A percentile compares a stretch with the other conserved stretches of the same genome.
phyloP scores from a whole-genome alignment of 495 filamentous ascomycete genomes.

The Talaromyces proteolyticus region DNA sequence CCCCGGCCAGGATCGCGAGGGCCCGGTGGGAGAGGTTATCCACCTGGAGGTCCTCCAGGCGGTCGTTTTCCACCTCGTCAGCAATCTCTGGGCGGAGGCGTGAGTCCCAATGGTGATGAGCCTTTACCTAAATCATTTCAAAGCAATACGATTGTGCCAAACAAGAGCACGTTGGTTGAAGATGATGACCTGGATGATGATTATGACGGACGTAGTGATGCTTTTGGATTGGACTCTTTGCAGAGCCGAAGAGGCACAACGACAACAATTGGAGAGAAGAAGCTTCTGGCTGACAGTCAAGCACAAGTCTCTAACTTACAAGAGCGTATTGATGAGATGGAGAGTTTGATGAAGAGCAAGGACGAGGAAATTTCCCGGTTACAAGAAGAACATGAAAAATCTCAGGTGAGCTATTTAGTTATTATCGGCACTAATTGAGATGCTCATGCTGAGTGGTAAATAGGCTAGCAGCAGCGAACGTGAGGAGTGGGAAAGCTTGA shows the following conservation, averaged over 20 bases:
- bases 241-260: conserved; percentile 52
- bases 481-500: conserved; percentile 69
- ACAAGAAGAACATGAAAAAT: conserved; percentile 32
- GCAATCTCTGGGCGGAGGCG: conserved; percentile 40
- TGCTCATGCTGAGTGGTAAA: not conserved
- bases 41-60: conserved; percentile 31
- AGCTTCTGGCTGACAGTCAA: conserved; percentile 69
- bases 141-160: conserved; percentile 92
- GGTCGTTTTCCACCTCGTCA: conserved; percentile 35
- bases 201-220: conserved; percentile 55
- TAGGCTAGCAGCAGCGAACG: conserved; percentile 41
- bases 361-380: conserved; percentile 50
- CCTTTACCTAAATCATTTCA: conserved; percentile 88
- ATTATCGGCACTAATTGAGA: not conserved
- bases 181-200: conserved; percentile 79
- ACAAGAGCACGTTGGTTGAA: conserved; percentile 97
- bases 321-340: conserved; percentile 67
- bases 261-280: conserved; percentile 54
- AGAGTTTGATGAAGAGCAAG: conserved; percentile 51
- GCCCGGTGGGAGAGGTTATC: conserved; percentile 32
- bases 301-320: conserved; percentile 67
- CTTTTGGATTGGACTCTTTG: conserved; percentile 53
- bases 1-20: conserved; percentile 37
- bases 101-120: conserved; percentile 27
- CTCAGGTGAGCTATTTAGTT: conserved; percentile 30